Base-by-base conservation (phyloP, 768 basidiomycete species). In the Hericium coralloides region DNA sequence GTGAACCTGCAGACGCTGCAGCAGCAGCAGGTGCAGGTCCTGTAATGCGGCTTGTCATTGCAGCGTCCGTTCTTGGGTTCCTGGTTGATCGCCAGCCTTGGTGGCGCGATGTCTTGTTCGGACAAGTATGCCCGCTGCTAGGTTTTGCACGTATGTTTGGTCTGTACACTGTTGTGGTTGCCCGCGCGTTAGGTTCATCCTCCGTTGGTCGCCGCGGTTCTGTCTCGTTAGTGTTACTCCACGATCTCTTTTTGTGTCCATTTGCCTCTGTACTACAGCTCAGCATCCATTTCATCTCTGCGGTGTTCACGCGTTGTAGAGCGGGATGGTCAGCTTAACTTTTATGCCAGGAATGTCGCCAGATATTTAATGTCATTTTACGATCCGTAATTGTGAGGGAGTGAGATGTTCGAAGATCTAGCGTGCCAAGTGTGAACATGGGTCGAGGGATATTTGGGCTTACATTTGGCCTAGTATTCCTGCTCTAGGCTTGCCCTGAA, bases 1-100 rank as follows among this genome's bases (percentile, higher is more conserved):
- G 80, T 80, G 23, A 57, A 69, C 39, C 64, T 66, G 25, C 60
- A 60, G 55, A 56, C 50, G 48, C 38, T 55, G 18, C 43, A 45
- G 43, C 43, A 45, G 43, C 43, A 45, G 43, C 43, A n/a, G n/a
- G 43, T 45, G 43, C 43, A 45, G 43, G 43, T 45, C n/a, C 8
- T 45, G n/a, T 45, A 20, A 45, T n/a, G n/a, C 20, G 18, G 43
- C 31, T 31, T 31, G 31, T 9, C 31, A 31, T 31, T 31, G 7
- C 31, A 31, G 31, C 31, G 31, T 31, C 31, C 31, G 31, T 31
- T 9, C 31, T 9, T 31, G 31, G 31, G 31, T 31, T 31, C 31
- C 7, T 31, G 10, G 31, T 31, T 31, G 31, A 8, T 31, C 31
- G 31, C 31, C 31, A 31, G 31, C 31, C 31, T 31, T 9, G 31